Conservation (phyloP, 1,139 yeast species). For the Candida neerlandica region DNA sequence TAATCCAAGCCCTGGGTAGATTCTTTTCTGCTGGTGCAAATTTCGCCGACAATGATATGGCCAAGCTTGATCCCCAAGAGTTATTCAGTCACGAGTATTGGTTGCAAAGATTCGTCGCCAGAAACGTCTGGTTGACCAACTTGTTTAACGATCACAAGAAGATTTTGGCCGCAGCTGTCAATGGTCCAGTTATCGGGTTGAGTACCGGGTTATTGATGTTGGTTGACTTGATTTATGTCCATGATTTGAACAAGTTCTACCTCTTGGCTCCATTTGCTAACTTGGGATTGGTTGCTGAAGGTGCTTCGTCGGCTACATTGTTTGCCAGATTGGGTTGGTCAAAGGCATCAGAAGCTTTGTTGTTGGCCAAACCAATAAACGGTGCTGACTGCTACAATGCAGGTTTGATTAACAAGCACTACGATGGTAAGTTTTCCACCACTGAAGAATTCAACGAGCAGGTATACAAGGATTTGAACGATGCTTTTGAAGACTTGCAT, state of each 20-base stretch:
- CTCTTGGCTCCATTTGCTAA: slow-evolving; percentile 78
- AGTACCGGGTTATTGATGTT: slow-evolving; percentile 72
- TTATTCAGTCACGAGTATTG: slow-evolving; percentile 53
- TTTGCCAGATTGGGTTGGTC: slow-evolving; percentile 75
- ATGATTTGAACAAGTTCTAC: slow-evolving; percentile 57
- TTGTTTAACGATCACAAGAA: slow-evolving; percentile 73
- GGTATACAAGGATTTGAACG: slow-evolving; percentile 51
- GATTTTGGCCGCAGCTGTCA: slow-evolving; percentile 71
- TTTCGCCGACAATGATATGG: slow-evolving; percentile 40
- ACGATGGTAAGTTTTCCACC: slow-evolving; percentile 46
- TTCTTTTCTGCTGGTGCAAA: slow-evolving; percentile 90
- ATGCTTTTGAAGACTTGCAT: slow-evolving; percentile 53
- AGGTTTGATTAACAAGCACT: slow-evolving; percentile 64
- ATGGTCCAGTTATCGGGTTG: slow-evolving; percentile 88
- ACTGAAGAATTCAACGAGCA: slow-evolving; percentile 61
- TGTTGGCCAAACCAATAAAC: slow-evolving; percentile 66
- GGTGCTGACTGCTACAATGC: slow-evolving; percentile 59
- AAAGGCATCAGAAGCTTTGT: slow-evolving; percentile 70
- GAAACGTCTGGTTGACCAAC: slow-evolving; percentile 71
- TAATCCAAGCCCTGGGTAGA: slow-evolving; percentile 72
- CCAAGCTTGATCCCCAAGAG: slow-evolving; percentile 25
- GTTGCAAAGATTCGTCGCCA: slow-evolving; percentile 62
- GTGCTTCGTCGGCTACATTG: slow-evolving; percentile 72
- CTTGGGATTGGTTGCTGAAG: slow-evolving; percentile 84
- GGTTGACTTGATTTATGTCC: slow-evolving; percentile 76